These are phyloP conservation scores for Mortierella alpina DNA, from an alignment of 192 early-diverging fungal species.

Conservation along the genomic window DNA sequence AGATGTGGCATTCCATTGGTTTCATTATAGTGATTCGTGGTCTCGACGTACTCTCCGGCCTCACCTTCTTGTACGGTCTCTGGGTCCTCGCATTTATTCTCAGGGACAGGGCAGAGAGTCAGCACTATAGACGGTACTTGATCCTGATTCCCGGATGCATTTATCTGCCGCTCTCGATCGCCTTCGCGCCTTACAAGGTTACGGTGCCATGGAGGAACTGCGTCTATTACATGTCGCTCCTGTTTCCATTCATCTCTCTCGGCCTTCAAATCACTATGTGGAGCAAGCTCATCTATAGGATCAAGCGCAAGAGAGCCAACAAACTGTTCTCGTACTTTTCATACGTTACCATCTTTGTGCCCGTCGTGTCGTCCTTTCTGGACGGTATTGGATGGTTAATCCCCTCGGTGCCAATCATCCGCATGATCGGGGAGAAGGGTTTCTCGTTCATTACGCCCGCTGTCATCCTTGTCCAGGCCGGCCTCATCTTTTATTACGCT, in stretches of 20 bases:
- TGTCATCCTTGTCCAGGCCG: slow-evolving; percentile 44
- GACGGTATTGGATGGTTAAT: slow-evolving; percentile 49
- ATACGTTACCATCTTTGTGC: slow-evolving; percentile 42
- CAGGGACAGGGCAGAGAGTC: slow-evolving; percentile 25
- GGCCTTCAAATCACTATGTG: slow-evolving; percentile 50
- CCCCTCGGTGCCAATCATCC: slow-evolving; percentile 33
- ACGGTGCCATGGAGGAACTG: slow-evolving; percentile 42
- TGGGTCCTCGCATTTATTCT: slow-evolving; percentile 36
- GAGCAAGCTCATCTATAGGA: slow-evolving; percentile 43
- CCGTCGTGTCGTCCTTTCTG: slow-evolving; percentile 36
- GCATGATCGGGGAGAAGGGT: slow-evolving; percentile 45
- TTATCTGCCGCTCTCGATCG: slow-evolving; percentile 43
- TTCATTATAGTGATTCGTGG: slow-evolving; percentile 39
- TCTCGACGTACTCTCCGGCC: slow-evolving; percentile 19
- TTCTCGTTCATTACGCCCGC: slow-evolving; percentile 39
- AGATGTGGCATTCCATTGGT: slow-evolving; percentile 27
- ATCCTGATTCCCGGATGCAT: slow-evolving; percentile 40
- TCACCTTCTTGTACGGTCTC: slow-evolving; percentile 37
- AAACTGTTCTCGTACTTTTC: slow-evolving; percentile 36
- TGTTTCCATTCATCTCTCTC: slow-evolving; percentile 49
- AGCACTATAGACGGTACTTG: slow-evolving; percentile 28
- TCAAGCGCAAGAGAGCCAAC: slow-evolving; percentile 42
- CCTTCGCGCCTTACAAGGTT: slow-evolving; percentile 52
- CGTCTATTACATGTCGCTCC: slow-evolving; percentile 43
- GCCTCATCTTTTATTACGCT: slow-evolving; percentile 43